These are phyloP conservation scores for Arctium minus DNA, from an alignment of 129 eudicot species.

Conservation along the genomic window DNA sequence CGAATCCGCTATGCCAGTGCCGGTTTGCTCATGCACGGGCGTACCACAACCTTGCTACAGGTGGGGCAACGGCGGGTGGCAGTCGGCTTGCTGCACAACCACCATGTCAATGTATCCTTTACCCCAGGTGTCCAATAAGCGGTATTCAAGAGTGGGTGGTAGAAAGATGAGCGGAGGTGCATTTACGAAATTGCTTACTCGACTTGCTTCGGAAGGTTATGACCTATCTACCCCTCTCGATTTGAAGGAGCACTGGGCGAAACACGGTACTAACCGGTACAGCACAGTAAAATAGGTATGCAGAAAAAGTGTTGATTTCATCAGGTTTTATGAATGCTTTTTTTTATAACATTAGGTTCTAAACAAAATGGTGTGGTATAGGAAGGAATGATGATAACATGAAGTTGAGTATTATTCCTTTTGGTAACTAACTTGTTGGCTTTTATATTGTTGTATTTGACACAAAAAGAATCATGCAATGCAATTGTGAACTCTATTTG, in stretches of 20 bases:
- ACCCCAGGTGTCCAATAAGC: conserved; percentile 50
- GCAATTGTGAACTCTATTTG: conserved; percentile 6
- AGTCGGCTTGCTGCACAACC: conserved; percentile 77
- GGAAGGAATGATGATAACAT: neutral
- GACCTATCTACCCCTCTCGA: conserved; percentile 63
- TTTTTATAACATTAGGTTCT: neutral
- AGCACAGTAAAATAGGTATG: conserved; percentile 47
- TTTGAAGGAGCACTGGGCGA: conserved; percentile 75
- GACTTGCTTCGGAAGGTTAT: conserved; percentile 64
- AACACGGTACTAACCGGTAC: conserved; percentile 68
- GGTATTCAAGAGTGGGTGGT: conserved; percentile 59
- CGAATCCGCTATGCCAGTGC: conserved; percentile 62
- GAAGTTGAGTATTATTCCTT: neutral
- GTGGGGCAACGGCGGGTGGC: conserved; percentile 88
- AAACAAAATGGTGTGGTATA: neutral
- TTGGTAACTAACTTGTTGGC: neutral
- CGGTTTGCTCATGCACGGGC: conserved; percentile 78
- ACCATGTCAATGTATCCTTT: conserved; percentile 66
- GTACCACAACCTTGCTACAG: conserved; percentile 75
- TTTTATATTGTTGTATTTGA: conserved; percentile 9
- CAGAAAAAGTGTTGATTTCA: neutral
- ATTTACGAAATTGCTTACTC: conserved; percentile 50
- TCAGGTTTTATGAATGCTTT: neutral
- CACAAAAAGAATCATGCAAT: conserved; percentile 14
- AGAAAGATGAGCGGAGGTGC: conserved; percentile 77